These are phyloP conservation scores for Globisporangium cederbergense DNA, from an alignment of 352 stramenopile genomes.

Conservation along the genomic window DNA sequence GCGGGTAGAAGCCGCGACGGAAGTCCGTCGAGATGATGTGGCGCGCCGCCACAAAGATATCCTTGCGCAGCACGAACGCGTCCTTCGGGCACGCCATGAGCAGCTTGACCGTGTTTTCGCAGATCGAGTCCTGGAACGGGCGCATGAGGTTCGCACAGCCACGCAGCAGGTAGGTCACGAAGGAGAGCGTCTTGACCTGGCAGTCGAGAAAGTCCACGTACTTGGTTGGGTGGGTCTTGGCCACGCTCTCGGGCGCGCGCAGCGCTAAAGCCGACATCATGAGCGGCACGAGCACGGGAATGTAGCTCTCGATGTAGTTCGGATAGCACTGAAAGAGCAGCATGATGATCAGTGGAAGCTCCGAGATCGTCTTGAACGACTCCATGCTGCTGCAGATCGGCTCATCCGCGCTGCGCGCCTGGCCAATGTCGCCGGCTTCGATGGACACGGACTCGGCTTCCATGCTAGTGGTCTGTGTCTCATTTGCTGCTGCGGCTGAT, in stretches of 20 bases:
- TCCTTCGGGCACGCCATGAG: slow-evolving; percentile 94
- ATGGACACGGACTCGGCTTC: slow-evolving; percentile 18
- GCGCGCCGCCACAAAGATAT: slow-evolving; percentile 94
- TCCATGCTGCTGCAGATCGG: slow-evolving; percentile 80
- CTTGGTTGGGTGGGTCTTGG: slow-evolving; percentile 52
- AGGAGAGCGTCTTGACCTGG: slow-evolving; percentile 98
- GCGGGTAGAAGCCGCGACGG: slow-evolving; percentile 93
- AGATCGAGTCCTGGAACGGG: slow-evolving; percentile 93
- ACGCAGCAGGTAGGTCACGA: slow-evolving; percentile 96
- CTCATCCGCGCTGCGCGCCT: slow-evolving; percentile 28
- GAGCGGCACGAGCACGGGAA: slow-evolving; percentile 93
- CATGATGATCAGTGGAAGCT: slow-evolving; percentile 98
- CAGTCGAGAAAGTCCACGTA: slow-evolving; percentile 92
- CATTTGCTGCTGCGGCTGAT: slow-evolving; percentile 8
- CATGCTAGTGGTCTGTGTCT: background rate
- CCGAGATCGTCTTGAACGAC: slow-evolving; percentile 95
- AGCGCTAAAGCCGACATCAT: slow-evolving; percentile 96
- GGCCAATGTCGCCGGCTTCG: slow-evolving; percentile 15
- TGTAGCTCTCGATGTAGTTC: slow-evolving; percentile 94
- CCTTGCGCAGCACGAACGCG: slow-evolving; percentile 92
- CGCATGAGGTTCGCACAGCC: slow-evolving; percentile 92
- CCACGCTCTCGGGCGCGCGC: slow-evolving; percentile 56
- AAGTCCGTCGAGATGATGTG: slow-evolving; percentile 98
- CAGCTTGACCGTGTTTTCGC: slow-evolving; percentile 92
- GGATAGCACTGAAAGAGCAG: slow-evolving; percentile 98